These are phyloP conservation scores for Hypoxylon sp. DNA, from an alignment of 2,329 filamentous ascomycete species.

Conservation along the genomic window DNA sequence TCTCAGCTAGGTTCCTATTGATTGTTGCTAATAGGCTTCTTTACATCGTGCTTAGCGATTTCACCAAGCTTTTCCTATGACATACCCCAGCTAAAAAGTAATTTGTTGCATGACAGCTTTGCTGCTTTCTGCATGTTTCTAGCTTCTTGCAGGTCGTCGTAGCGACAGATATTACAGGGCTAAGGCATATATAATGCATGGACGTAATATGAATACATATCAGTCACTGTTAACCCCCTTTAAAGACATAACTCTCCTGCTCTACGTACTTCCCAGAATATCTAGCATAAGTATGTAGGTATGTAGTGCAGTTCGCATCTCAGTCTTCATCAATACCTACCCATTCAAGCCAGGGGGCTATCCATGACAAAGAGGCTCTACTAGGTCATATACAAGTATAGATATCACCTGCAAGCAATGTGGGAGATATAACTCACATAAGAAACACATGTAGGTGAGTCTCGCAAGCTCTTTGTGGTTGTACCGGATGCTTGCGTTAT, in stretches of 20 bases:
- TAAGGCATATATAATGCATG: slow-evolving; percentile 25
- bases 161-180: slow-evolving; percentile 22
- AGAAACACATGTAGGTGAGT: not conserved
- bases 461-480: slow-evolving; percentile 3
- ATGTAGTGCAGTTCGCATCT: not conserved
- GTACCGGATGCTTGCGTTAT: not conserved
- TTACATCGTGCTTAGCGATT: too few relatives aligned
- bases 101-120: slow-evolving; percentile 1
- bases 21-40: not conserved
- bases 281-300: not conserved
- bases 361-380: not conserved
- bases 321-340: not conserved
- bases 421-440: too few relatives aligned
- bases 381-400: not conserved
- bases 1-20: not conserved
- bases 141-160: slow-evolving; percentile 5
- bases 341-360: not conserved
- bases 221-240: slow-evolving; percentile 1
- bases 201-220: slow-evolving; percentile 9
- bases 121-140: slow-evolving; percentile 7
- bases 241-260: not conserved
- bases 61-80: not conserved
- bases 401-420: too few relatives aligned
- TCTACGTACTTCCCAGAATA: too few relatives aligned
- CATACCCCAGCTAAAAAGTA: not conserved